phyloP scores from a whole-genome alignment of 83 land plant genomes.

The Isoetes engelmannii region DNA sequence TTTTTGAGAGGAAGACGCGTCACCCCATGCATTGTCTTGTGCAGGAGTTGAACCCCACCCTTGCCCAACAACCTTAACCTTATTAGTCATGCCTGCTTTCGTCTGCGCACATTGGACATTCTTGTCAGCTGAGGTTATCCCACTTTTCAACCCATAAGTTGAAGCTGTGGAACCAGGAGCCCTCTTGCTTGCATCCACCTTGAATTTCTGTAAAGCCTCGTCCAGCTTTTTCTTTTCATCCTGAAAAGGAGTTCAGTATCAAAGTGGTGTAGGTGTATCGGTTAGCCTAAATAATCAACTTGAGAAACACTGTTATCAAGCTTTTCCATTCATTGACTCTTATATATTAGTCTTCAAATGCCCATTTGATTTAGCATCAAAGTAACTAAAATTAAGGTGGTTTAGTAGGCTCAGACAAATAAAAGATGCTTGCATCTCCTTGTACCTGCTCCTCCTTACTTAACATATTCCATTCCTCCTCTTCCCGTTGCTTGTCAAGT shows the following conservation, averaged over 20 bases:
- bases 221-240: constrained; percentile 23
- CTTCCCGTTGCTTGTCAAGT: constrained; percentile 35
- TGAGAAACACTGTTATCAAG: not conserved
- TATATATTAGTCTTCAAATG: not conserved
- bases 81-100: no score
- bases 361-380: not conserved
- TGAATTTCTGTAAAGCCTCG: constrained; percentile 19
- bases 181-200: constrained; percentile 14
- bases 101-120: no score
- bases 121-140: no score
- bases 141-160: no score
- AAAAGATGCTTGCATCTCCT: not conserved
- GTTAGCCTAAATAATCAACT: not conserved
- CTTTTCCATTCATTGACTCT: not conserved
- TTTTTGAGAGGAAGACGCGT: no score
- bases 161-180: no score
- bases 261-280: not conserved
- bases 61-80: no score
- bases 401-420: not conserved
- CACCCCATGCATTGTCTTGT: no score
- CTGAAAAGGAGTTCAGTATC: not conserved
- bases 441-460: constrained; percentile 45
- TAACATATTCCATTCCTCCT: constrained; percentile 43
- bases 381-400: not conserved
- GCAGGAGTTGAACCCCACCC: no score